Evolutionary conservation across 2,329 filamentous ascomycete species (phyloP).

Genomic region (Exophiala lecanii-corni): DNA sequence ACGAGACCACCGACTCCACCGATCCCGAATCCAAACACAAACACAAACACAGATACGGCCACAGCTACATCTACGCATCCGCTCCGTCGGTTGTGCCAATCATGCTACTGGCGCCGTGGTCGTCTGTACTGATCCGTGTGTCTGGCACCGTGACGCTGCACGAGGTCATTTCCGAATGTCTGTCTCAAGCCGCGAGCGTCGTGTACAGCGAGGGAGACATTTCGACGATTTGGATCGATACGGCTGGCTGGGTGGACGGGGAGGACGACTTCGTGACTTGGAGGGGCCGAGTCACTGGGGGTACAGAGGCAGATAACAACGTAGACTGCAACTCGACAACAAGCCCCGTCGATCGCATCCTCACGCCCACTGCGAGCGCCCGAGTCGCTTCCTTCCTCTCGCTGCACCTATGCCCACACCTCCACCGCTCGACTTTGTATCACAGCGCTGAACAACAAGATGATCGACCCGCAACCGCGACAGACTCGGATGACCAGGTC

Average conservation of each 20-base stretch:
- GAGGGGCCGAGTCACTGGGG: conserved; percentile 21
- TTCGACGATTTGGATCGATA: conserved; percentile 37
- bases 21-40: conserved; percentile 6
- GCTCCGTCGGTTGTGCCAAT: conserved; percentile 31
- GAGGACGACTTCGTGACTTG: conserved; percentile 20
- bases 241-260: conserved; percentile 36
- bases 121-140: conserved; percentile 29
- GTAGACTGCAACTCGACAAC: no score
- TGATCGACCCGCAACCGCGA: conserved; percentile 8
- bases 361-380: conserved; percentile 32
- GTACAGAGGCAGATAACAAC: no score
- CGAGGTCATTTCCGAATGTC: conserved; percentile 10
- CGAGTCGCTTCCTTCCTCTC: conserved; percentile 35
- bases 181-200: conserved; percentile 28
- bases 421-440: conserved; percentile 10
- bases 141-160: conserved; percentile 26
- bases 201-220: conserved; percentile 34
- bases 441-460: neutral
- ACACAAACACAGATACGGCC: neutral
- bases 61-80: conserved; percentile 24
- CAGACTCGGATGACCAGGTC: no score
- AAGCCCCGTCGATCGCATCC: no score
- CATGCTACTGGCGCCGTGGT: conserved; percentile 36
- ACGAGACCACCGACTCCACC: conserved; percentile 6
- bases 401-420: conserved; percentile 35